These are phyloP conservation scores for Tilletiaria anomala DNA, from an alignment of 1,284 basidiomycete genomes.

Conservation along the genomic window DNA sequence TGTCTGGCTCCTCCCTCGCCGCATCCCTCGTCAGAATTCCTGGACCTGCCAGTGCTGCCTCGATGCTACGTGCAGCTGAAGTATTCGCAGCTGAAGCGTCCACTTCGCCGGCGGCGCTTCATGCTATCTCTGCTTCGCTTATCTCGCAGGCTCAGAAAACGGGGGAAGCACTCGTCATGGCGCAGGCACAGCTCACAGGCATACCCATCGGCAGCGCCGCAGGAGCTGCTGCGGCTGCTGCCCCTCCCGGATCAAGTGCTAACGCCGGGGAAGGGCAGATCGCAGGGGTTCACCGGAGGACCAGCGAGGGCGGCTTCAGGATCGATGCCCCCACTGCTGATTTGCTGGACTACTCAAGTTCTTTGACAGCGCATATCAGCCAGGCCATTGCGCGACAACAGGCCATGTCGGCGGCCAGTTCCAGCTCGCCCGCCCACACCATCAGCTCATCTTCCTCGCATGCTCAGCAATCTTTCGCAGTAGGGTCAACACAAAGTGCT, in stretches of 20 bases:
- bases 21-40: no score
- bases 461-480: no score
- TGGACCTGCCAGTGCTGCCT: conserved; percentile 17
- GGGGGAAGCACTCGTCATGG: no score
- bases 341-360: no score
- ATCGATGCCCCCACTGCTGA: no score
- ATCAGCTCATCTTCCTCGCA: conserved; percentile 6
- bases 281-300: no score
- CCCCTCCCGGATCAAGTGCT: conserved; percentile 1
- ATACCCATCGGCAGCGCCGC: no score
- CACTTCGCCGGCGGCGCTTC: conserved; percentile 15
- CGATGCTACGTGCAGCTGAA: conserved; percentile 20
- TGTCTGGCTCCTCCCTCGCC: no score
- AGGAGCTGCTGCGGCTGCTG: not conserved
- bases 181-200: no score
- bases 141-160: conserved; percentile 18
- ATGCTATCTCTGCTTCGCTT: conserved; percentile 19
- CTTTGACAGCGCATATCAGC: no score
- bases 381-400: conserved; percentile 16
- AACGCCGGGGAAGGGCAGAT: conserved; percentile 18
- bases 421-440: not conserved
- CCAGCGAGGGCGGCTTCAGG: no score
- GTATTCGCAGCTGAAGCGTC: conserved; percentile 19
- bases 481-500: no score
- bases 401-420: conserved; percentile 7